Percentiles rank a stretch among this genome's conserved stretches.
These are phyloP conservation scores for Vicia sativa DNA, from an alignment of 306 rosid species.

Conservation along the genomic window DNA sequence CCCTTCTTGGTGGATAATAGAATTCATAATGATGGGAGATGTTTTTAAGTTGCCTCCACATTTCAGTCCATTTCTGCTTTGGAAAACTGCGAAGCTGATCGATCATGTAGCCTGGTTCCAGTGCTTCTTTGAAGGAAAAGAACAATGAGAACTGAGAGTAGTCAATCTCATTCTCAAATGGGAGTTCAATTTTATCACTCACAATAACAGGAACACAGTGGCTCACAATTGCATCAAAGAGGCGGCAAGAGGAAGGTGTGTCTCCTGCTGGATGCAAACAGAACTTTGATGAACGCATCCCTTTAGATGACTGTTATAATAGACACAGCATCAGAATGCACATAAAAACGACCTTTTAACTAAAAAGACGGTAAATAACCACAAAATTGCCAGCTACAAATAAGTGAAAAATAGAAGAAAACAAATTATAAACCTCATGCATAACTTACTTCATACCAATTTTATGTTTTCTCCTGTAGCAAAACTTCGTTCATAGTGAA, in stretches of 20 bases:
- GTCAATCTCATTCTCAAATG: slow-evolving; percentile 94
- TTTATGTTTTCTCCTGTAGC: slow-evolving; percentile 83
- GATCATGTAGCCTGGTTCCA: slow-evolving; percentile 82
- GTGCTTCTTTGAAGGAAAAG: slow-evolving; percentile 89
- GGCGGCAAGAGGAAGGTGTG: slow-evolving; percentile 97
- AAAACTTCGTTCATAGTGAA: slow-evolving; percentile 81
- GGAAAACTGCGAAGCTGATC: slow-evolving; percentile 68
- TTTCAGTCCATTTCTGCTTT: slow-evolving; percentile 80
- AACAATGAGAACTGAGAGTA: slow-evolving; percentile 76
- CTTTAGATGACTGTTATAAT: slow-evolving; percentile 67
- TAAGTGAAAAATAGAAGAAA: background rate
- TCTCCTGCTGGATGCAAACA: slow-evolving; percentile 98
- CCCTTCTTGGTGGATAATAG: slow-evolving; percentile 77
- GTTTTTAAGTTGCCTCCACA: slow-evolving; percentile 80
- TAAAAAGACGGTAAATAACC: slow-evolving; percentile 6
- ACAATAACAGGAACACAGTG: slow-evolving; percentile 96
- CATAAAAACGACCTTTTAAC: background rate
- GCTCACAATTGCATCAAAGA: slow-evolving; percentile 93
- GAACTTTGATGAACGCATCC: slow-evolving; percentile 92
- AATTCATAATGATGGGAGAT: slow-evolving; percentile 84
- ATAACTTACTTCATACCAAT: slow-evolving; percentile 61
- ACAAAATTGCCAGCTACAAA: slow-evolving; percentile 16
- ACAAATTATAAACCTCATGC: slow-evolving; percentile 1
- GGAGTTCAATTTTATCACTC: slow-evolving; percentile 97
- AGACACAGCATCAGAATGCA: slow-evolving; percentile 34